A percentile compares a stretch with the other conserved stretches of the same genome.
Evolutionary conservation across 345 rosid genomes (phyloP).

Genomic region (Hibiscus mutabilis): DNA sequence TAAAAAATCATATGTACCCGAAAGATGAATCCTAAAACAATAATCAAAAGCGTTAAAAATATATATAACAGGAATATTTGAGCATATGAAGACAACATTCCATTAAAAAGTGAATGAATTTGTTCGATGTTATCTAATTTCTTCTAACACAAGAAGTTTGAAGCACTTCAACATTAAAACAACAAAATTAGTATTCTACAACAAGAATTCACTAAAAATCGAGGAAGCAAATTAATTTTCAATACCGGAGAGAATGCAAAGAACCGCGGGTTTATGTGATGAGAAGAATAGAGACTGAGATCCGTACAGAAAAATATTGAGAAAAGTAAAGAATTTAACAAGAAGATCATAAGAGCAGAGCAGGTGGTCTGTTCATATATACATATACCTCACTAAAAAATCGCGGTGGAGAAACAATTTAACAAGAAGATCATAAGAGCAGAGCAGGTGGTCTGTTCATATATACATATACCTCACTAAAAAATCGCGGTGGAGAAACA

Average conservation of each 20-base stretch:
- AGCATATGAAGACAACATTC: neutral
- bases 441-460: too few relatives aligned
- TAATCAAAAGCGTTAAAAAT: neutral
- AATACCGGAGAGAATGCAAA: neutral
- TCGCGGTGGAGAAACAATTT: too few relatives aligned
- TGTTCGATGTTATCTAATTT: neutral
- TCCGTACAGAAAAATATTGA: neutral
- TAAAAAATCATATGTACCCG: neutral
- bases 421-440: too few relatives aligned
- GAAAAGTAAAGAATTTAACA: neutral
- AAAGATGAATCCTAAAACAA: neutral
- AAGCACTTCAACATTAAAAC: neutral
- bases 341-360: neutral
- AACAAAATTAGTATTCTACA: neutral
- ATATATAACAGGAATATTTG: neutral
- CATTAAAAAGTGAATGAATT: neutral
- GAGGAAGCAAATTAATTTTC: neutral
- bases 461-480: too few relatives aligned
- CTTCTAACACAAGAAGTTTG: neutral
- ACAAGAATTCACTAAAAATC: neutral
- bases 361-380: too few relatives aligned
- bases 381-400: too few relatives aligned
- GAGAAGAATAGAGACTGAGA: neutral
- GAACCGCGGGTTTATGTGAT: neutral
- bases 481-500: too few relatives aligned